These are phyloP conservation scores for Erythrobasidium yunnanense DNA, from an alignment of 768 basidiomycete genomes.

Conservation along the genomic window DNA sequence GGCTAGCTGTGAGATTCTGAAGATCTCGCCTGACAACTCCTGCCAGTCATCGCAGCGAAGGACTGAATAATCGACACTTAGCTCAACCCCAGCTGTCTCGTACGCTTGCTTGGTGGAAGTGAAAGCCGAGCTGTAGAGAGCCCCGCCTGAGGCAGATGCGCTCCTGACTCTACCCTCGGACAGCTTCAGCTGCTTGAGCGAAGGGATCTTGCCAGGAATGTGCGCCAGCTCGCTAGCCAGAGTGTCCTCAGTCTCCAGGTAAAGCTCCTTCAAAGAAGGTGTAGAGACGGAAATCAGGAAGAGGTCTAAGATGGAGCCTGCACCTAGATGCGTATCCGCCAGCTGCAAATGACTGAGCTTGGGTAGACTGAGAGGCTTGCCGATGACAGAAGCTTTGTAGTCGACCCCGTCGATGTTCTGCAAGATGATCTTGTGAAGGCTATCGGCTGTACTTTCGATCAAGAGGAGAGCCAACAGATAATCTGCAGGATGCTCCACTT, in stretches of 20 bases:
- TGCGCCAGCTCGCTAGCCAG: neutral
- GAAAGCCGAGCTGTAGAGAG: neutral
- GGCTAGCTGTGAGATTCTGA: neutral
- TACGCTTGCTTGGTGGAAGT: neutral
- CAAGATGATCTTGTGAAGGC: neutral
- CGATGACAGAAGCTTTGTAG: neutral
- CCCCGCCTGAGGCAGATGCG: too few relatives aligned
- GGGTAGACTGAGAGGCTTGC: neutral
- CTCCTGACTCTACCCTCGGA: neutral
- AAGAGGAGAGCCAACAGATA: neutral
- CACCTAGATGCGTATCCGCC: neutral
- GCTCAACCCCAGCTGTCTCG: neutral
- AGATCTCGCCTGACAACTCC: neutral
- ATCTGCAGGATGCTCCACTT: neutral
- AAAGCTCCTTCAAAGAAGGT: neutral
- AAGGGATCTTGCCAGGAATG: neutral
- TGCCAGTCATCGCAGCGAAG: neutral
- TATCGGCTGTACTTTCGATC: neutral
- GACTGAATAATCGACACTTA: neutral
- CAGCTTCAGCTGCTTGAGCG: neutral
- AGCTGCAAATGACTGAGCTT: neutral
- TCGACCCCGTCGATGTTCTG: neutral
- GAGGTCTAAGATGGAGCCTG: neutral
- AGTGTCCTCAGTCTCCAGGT: neutral
- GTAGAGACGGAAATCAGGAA: neutral